A percentile compares a stretch with the other conserved stretches of the same genome.
These are phyloP conservation scores for Populus hybrid DNA, from an alignment of 441 rosid species.

Conservation along the genomic window DNA sequence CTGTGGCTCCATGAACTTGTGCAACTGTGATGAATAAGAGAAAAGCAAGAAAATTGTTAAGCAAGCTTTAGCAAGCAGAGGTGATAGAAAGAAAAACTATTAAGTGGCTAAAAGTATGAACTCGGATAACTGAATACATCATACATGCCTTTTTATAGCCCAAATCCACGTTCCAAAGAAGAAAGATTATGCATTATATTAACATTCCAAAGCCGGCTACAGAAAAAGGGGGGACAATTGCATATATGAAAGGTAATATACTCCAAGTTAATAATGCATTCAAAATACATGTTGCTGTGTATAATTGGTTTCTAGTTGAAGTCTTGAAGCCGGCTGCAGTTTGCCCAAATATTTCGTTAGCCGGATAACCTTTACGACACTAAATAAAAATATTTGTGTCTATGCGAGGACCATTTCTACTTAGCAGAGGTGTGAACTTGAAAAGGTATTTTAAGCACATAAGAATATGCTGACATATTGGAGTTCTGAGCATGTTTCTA, in stretches of 20 bases:
- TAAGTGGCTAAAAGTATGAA: neutral
- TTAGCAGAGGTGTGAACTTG: neutral
- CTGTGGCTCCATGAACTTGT: slow-evolving; percentile 24
- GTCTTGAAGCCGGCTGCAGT: neutral
- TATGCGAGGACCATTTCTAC: neutral
- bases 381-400: neutral
- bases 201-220: neutral
- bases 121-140: neutral
- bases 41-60: slow-evolving; percentile 11
- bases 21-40: slow-evolving; percentile 23
- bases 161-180: neutral
- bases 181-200: neutral
- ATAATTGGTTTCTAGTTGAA: neutral
- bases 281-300: neutral
- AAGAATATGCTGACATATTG: neutral
- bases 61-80: neutral
- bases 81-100: neutral
- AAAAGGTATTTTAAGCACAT: neutral
- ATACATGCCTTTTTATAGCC: neutral
- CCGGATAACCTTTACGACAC: neutral
- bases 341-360: neutral
- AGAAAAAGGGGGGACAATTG: neutral
- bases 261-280: neutral
- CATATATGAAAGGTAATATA: neutral
- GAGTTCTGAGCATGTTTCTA: neutral